phyloP scores from a whole-genome alignment of 768 basidiomycete genomes.

The Pleurotus citrinopileatus region DNA sequence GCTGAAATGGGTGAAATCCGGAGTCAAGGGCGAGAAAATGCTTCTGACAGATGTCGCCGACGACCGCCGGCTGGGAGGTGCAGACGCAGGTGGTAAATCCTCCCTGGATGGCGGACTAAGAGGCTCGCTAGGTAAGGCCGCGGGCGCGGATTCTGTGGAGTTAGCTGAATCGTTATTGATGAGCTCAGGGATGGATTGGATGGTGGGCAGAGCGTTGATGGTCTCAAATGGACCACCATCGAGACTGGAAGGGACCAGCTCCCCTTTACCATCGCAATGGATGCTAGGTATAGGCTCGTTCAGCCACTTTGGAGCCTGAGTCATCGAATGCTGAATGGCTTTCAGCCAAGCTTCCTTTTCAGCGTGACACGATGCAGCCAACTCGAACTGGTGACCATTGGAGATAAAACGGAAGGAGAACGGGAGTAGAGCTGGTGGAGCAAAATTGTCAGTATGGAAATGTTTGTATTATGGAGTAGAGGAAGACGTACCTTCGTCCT shows the following conservation, averaged over 20 bases:
- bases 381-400: conserved; percentile 74
- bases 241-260: conserved; percentile 28
- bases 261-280: conserved; percentile 41
- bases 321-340: conserved; percentile 55
- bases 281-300: conserved; percentile 67
- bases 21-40: conserved; percentile 49
- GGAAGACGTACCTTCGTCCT: conserved; percentile 68
- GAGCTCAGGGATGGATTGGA: conserved; percentile 55
- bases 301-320: conserved; percentile 44
- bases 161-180: conserved; percentile 25
- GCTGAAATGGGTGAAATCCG: conserved; percentile 58
- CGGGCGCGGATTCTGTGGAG: conserved; percentile 32
- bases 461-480: not conserved
- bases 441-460: conserved; percentile 6
- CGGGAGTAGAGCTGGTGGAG: conserved; percentile 74
- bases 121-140: conserved; percentile 27
- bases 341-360: conserved; percentile 90
- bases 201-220: conserved; percentile 45
- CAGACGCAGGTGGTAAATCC: conserved; percentile 19
- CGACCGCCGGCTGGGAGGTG: conserved; percentile 50
- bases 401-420: conserved; percentile 75
- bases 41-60: conserved; percentile 63
- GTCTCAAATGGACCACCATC: conserved; percentile 41
- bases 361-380: conserved; percentile 77
- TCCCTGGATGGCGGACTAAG: conserved; percentile 24